Evolutionary conservation across 352 stramenopile species (phyloP), one percentile per base, ranked within the genome.

Genomic region (Phytophthora vignae): DNA sequence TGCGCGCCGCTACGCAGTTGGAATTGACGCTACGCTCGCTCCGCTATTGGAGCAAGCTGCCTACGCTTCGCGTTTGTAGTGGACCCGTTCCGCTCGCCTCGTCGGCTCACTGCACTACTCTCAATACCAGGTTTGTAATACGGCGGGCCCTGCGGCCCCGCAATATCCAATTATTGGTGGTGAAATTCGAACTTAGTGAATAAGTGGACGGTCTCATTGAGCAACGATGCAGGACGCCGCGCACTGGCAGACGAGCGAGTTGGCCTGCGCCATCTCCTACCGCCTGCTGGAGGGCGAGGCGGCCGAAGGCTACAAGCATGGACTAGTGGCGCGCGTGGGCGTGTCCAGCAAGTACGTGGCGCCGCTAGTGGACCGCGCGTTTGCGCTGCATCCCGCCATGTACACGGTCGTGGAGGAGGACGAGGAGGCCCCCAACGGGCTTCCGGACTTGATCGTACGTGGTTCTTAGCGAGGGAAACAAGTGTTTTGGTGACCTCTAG

Each of bases 261-360:
- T 78, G 40, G 80, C 80, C 15, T 73, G 55, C 33, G 77, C 72
- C 31, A 60, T 84, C 31, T 62, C 60, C 50, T 87, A 82, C 69
- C 70, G 77, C 48, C 38, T 84, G 19, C 67, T 87, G 19, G 71
- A 61, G 21, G 67, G 44, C 19, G 65, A 81, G 3, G 67, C 69
- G 44, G 57, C 74, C 2, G 50, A 63, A 9, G 73, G 55, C 25
- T 87, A 74, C 62, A 76, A 76, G 52, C 21, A 61, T 64, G 67
- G 58, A 48, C 63, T 87, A 4, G 62, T 83, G 6, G 80, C 77
- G 11, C 72, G 73, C 12, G 77, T 87, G 10, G 61, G 66, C 25
- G 75, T 85, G 14, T 69, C 77, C 15, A 85, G 80, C 49, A 69
- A 71, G 36, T 87, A 87, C 52, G 77, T 87, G 48, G 69, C 63